Percentiles rank a stretch among this genome's conserved stretches.
These are phyloP conservation scores for Fusarium ramigenum DNA, from an alignment of 2,329 filamentous ascomycete genomes.

Conservation along the genomic window DNA sequence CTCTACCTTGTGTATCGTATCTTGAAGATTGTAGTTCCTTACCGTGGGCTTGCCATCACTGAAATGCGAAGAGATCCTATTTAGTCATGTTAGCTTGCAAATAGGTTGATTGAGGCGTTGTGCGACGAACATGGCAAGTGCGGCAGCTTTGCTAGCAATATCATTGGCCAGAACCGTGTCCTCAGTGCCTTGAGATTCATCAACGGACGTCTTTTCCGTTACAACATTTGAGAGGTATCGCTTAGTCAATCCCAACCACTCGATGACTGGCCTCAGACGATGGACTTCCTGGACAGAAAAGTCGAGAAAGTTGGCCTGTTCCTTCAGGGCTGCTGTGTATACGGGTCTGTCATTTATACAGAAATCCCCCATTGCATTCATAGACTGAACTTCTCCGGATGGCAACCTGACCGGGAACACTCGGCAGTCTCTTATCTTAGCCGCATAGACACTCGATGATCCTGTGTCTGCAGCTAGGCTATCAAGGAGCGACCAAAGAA, in stretches of 20 bases:
- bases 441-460: not conserved
- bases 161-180: accelerated
- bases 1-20: not conserved
- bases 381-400: not conserved
- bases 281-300: not conserved
- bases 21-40: not conserved
- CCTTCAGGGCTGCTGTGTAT: not conserved
- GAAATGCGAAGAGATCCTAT: not conserved
- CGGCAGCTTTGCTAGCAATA: not conserved
- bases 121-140: not conserved
- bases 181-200: not conserved
- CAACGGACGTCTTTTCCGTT: not conserved
- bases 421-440: not conserved
- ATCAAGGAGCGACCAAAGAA: not conserved
- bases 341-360: not conserved
- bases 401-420: not conserved
- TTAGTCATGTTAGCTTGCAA: not conserved
- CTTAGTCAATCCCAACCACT: not conserved
- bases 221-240: not conserved
- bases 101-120: accelerated
- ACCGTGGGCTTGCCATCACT: not conserved
- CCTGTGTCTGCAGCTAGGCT: not conserved
- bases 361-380: not conserved
- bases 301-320: not conserved
- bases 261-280: not conserved